Base-by-base conservation (phyloP, 2,329 filamentous ascomycete genomes). In the Neofusicoccum cordaticola region DNA sequence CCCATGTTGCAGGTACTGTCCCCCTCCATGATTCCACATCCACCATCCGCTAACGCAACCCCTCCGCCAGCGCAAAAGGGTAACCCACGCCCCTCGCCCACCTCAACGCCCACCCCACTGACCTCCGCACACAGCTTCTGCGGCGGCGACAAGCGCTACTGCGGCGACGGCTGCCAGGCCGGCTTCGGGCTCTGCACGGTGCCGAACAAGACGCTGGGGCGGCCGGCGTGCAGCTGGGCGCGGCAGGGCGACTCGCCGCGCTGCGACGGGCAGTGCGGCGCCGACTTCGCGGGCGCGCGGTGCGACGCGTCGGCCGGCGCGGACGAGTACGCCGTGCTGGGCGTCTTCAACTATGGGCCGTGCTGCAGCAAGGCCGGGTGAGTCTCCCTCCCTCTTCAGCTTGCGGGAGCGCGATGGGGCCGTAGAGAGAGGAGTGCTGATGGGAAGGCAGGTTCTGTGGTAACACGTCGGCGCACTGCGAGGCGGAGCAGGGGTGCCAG, bases 231-330 rank as follows among this genome's bases (percentile, higher is more conserved):
- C 42, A 64, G 62, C 62, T 58, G 51, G 51, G 44, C 50, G 1
- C 22, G 31, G 6, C 52, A 48, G 22, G 62, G 62, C 12, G 44
- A 45, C 27, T 47, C 37, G 34, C 62, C 62, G 17, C 62, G 62
- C 62, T 64, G 62, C 51, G 62, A 64, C 34, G 62, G 62, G 12
- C 50, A 58, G 51, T 64, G 62, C 35, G 62, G 62, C 31, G 15
- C 17, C 34, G 62, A 64, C 51, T 22, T 31, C 7, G 22, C 19
- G 4, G 45, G 37, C 15, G 62, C 62, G 7, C 44, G 34, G 31
- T 64, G 62, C 62, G 52, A 58, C 42, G 17, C 50, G 7, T 15
- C 12, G 15, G 41, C 52, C 19, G 34, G 8, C 1, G 13, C 62
- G 2, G 51, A 64, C 35, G 62, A 22, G 7, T 56, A 58, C n/a